Percentiles rank a stretch among this genome's conserved stretches.
phyloP scores from a whole-genome alignment of 106 monocot species.

The Dioscorea zingiberensis region DNA sequence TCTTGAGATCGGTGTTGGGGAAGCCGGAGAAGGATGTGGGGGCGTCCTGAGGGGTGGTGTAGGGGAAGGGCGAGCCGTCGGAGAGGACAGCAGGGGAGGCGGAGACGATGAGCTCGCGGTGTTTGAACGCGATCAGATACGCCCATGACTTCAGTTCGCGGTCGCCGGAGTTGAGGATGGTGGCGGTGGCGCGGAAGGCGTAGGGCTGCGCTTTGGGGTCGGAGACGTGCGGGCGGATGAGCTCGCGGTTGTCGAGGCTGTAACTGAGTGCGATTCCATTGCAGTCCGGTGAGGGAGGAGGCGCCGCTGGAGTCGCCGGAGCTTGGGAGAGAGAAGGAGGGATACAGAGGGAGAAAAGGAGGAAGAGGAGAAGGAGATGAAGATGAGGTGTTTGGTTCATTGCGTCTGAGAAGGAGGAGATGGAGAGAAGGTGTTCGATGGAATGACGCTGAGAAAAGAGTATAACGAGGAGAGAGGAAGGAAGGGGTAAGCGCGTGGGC shows the following conservation, averaged over 20 bases:
- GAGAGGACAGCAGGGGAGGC: conserved; percentile 41
- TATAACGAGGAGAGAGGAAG: background rate
- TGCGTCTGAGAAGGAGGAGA: background rate
- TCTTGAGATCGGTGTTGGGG: conserved; percentile 66
- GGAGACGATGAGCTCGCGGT: conserved; percentile 72
- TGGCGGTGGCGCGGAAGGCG: conserved; percentile 33
- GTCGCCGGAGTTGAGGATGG: conserved; percentile 45
- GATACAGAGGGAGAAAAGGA: background rate
- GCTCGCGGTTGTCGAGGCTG: background rate
- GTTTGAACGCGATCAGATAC: conserved; percentile 27
- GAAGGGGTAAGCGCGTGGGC: conserved; percentile 1
- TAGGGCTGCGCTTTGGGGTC: conserved; percentile 35
- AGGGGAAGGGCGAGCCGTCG: conserved; percentile 63
- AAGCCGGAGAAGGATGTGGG: conserved; percentile 70
- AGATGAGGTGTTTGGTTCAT: background rate
- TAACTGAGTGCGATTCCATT: conserved; percentile 49
- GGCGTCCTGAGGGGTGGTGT: conserved; percentile 25
- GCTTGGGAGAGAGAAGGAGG: background rate
- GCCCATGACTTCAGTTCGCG: conserved; percentile 39
- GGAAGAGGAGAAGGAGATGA: background rate
- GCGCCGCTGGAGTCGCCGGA: conserved; percentile 2
- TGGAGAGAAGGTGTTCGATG: background rate
- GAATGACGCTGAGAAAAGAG: too few relatives aligned
- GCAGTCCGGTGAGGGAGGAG: conserved; percentile 18
- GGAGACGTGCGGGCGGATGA: conserved; percentile 43